phyloP scores from a whole-genome alignment of 2,329 filamentous ascomycete species.

The Zelopaecilomyces penicillatus region DNA sequence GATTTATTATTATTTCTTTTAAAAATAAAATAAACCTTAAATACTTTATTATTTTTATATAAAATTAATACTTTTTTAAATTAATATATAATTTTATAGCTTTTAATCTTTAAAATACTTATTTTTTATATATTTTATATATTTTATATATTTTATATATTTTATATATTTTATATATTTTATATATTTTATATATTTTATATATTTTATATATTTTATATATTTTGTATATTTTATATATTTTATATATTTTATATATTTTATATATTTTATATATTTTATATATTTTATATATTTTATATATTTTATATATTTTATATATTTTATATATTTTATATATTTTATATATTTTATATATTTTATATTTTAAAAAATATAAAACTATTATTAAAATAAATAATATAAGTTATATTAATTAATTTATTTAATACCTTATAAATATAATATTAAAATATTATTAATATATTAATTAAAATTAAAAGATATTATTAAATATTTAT shows the following conservation, averaged over 20 bases:
- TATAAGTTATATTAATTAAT: no score
- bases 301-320: conserved; percentile 1
- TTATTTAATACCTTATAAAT: no score
- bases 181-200: not conserved
- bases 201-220: not conserved
- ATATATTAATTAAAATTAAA: no score
- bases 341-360: conserved; percentile 1
- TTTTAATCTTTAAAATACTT: not conserved
- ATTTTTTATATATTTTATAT: not conserved
- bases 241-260: not conserved
- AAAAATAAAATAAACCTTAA: not conserved
- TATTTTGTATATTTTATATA: not conserved
- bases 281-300: not conserved
- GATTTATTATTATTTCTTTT: not conserved
- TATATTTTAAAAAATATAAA: not conserved
- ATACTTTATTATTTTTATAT: not conserved
- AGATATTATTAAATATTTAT: no score
- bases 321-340: not conserved
- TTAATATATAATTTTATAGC: not conserved
- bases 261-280: not conserved
- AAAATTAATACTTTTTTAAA: not conserved
- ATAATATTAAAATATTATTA: no score
- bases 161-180: not conserved
- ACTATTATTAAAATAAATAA: conserved; percentile 7
- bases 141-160: not conserved